Conservation (phyloP, 2,329 filamentous ascomycete genomes). For the Aureobasidium sp. region DNA sequence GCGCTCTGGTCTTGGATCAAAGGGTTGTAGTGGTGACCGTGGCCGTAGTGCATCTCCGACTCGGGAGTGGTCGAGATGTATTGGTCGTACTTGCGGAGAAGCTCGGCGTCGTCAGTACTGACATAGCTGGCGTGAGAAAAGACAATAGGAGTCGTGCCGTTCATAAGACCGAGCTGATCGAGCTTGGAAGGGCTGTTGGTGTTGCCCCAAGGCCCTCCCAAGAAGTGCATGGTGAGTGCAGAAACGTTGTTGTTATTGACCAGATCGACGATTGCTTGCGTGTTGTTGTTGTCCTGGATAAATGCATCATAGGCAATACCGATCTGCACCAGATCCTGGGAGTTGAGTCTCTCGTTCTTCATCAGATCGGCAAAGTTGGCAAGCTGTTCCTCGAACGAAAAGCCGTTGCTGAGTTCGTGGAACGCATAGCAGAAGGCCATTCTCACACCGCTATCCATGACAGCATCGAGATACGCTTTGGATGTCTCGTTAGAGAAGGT, state of each 20-base stretch:
- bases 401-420: not conserved
- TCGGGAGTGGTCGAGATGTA: conserved; percentile 51
- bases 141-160: conserved; percentile 37
- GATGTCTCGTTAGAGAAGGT: conserved; percentile 20
- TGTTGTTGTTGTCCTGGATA: not conserved
- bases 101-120: conserved; percentile 29
- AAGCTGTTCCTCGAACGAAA: not conserved
- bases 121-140: conserved; percentile 45
- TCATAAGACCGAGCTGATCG: not conserved
- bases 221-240: not conserved
- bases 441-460: conserved; percentile 14
- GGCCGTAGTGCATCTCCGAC: conserved; percentile 52
- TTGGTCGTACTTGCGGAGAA: conserved; percentile 43
- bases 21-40: conserved; percentile 37
- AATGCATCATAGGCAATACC: not conserved
- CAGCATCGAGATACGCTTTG: not conserved
- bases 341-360: not conserved
- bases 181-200: not conserved
- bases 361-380: not conserved
- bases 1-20: conserved; percentile 42
- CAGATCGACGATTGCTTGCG: not conserved
- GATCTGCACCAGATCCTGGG: not conserved
- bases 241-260: not conserved
- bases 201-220: not conserved
- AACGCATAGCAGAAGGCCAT: conserved; percentile 31